Base-by-base conservation (phyloP, 768 basidiomycete genomes). In the Kwoniella botswanensis region DNA sequence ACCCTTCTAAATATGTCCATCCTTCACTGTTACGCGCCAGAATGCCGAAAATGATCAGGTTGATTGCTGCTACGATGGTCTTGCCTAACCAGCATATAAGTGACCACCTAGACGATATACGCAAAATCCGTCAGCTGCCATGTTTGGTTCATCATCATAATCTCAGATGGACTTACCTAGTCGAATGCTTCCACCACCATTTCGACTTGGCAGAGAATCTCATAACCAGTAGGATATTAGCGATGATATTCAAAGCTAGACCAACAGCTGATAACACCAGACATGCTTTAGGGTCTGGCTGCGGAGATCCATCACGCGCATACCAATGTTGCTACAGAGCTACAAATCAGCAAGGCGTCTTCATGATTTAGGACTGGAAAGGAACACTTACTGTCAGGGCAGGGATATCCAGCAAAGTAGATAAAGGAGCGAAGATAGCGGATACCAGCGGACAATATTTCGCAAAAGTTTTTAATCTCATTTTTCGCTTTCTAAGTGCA, bases 351-450 rank as follows among this genome's bases (percentile, higher is more conserved):
- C 12, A 41, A 15, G 26, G 17, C n/a, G 10, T 44, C 57, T 6
- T 11, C 17, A 62, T 2, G 17, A 15, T 12, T 35, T 10, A 24
- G 59, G 3, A 12, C 10, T 5, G 50, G 41, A 42, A 21, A 26
- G 26, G 0, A 3, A 18, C 3, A 75, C 78, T 73, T 64, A 83
- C 81, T 7, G 77, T 76, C 22, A 85, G 68, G 3, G 83, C 84
- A 4, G 84, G 84, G 26, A 85, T 84, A 60, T 84, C 83, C 13
- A 84, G 60, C 54, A 85, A 70, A n/a, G 82, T 84, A 4, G 80
- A 74, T 9, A 85, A 70, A 3, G 84, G 84, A 6, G 84, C 84
- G 5, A 83, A 61, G 26, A 85, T 75, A 15, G 84, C 83, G 0
- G 83, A 78, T 18, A 83, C 65, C 29, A 85, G 67, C 2, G 83